Conservation (phyloP, 345 rosid species). For the Schrenkiella parvula region DNA sequence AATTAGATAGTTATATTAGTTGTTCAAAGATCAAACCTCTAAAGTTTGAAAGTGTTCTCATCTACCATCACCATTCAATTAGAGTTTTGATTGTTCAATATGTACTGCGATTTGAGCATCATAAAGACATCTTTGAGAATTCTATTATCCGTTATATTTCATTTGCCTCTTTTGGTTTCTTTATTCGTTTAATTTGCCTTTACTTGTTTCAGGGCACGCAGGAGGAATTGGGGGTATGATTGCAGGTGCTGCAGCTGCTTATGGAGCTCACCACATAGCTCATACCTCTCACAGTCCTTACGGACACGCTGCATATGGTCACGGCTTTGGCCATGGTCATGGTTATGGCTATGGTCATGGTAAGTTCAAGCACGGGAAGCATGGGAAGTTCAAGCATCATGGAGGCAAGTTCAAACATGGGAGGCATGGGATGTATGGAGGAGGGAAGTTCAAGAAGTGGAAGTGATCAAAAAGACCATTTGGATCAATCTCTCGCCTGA, state of each 20-base stretch:
- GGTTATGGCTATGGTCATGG: slow-evolving; percentile 32
- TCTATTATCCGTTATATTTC: background rate
- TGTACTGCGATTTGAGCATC: background rate
- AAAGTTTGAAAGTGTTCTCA: background rate
- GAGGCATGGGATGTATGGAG: slow-evolving; percentile 73
- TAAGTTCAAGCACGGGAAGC: slow-evolving; percentile 49
- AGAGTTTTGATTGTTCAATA: background rate
- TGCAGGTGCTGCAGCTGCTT: slow-evolving; percentile 92
- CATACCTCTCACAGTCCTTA: slow-evolving; percentile 40
- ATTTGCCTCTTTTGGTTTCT: background rate
- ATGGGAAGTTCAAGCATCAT: slow-evolving; percentile 34
- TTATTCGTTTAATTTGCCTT: background rate
- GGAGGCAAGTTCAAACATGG: slow-evolving; percentile 45
- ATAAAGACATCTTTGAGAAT: background rate
- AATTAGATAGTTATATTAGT: background rate
- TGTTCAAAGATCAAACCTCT: background rate
- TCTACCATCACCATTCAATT: background rate
- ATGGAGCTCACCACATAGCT: slow-evolving; percentile 52
- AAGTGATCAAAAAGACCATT: slow-evolving; percentile 40
- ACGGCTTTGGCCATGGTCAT: slow-evolving; percentile 25
- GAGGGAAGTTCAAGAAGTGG: slow-evolving; percentile 74
- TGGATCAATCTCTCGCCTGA: slow-evolving; percentile 4
- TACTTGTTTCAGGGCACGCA: slow-evolving; percentile 48
- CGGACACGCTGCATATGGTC: slow-evolving; percentile 36
- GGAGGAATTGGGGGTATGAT: slow-evolving; percentile 69